Base-by-base conservation (phyloP, 1,139 yeast genomes). In the Groenewaldozyma sp. region DNA sequence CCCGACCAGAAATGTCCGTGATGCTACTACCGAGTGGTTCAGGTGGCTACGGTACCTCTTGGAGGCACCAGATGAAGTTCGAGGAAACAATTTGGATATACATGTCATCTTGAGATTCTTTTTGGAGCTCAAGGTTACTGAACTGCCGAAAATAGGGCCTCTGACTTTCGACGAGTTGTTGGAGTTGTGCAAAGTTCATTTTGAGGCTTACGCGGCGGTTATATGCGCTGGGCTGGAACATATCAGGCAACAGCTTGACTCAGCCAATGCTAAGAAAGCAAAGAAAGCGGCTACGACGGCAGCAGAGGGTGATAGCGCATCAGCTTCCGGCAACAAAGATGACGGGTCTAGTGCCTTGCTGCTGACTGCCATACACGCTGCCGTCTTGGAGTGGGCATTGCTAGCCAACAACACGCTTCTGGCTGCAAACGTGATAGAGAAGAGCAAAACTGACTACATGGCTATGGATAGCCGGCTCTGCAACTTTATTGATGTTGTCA, bases 321-420 rank as follows among this genome's bases (percentile, higher is more conserved):
- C 11, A 5, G 17, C 11, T 11, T 6, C 10, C 31, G 26, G 26
- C 11, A 11, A 22, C 26, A 22, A 22, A 11, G 26, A 22, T 22
- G 11, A 13, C 16, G 31, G 16, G 6, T 10, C 10, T 10, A 18
- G 34, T 27, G 26, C 3, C 4, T 31, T 34, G 6, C 4, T n/a
- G 16, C 27, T 44, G 19, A 44, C 41, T 2, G 40, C 42, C 5
- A 22, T 44, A 4, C 47, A 44, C 36, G 34, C 47, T 5, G 28
- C 44, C 2, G 37, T 39, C 17, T 22, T 44, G 18, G 34, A 38
- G 11, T 26, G 40, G 21, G 38, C 41, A 10, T 4, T 28, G 7
- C 13, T 29, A 9, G 13, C 31, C 20, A 34, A 41, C 3, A 31
- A 22, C 18, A 16, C 17, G n/a, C 34, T 14, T n/a, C 19, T 37